Conservation (phyloP, 2,329 filamentous ascomycete genomes). For the Magnaporthiopsis rhizophila region DNA sequence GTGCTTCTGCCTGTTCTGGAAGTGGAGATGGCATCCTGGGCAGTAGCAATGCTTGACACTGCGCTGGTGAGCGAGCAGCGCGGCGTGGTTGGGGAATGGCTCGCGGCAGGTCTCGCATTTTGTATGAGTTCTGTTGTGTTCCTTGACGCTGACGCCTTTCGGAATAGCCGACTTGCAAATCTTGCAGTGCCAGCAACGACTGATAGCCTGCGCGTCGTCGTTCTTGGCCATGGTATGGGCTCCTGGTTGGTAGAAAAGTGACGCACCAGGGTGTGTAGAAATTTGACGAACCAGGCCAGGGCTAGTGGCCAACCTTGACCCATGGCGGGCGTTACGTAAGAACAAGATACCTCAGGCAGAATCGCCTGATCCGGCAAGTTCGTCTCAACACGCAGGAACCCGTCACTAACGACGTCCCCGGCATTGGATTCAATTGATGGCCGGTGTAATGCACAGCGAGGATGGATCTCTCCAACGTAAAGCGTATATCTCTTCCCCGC, state of each 20-base stretch:
- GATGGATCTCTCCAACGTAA: background rate
- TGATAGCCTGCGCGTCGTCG: background rate
- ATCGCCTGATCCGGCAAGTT: background rate
- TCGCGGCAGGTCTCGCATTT: background rate
- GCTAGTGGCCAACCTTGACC: too few relatives aligned
- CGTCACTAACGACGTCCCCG: background rate
- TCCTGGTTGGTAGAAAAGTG: too few relatives aligned
- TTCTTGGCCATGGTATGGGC: background rate
- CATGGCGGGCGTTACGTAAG: too few relatives aligned
- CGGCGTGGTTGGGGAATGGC: background rate
- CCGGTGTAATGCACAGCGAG: too few relatives aligned
- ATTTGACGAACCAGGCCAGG: background rate
- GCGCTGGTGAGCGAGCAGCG: background rate
- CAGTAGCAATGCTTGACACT: background rate
- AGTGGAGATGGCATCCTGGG: background rate
- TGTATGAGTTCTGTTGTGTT: background rate
- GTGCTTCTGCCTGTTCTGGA: background rate
- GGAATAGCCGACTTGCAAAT: background rate
- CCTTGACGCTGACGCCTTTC: background rate
- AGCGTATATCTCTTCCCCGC: background rate
- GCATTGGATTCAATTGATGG: background rate
- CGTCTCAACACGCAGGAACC: background rate
- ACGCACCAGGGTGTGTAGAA: background rate
- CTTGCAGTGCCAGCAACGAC: background rate
- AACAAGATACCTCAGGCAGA: background rate